phyloP scores from a whole-genome alignment of 306 rosid genomes.

The Phaseolus lunatus region DNA sequence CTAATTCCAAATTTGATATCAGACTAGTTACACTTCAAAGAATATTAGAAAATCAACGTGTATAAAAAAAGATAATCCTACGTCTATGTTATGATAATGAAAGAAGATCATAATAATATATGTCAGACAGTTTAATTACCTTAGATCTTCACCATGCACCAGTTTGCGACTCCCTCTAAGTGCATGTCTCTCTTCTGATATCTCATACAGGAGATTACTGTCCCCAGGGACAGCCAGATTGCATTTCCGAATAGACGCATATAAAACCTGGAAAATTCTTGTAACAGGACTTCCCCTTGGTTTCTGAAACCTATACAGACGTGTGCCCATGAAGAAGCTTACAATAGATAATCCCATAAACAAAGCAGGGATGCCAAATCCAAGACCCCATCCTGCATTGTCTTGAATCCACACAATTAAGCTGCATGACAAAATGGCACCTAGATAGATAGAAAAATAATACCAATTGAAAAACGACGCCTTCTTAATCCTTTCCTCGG shows the following conservation, averaged over 20 bases:
- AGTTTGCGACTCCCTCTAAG: constrained; percentile 78
- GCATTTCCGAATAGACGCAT: constrained; percentile 73
- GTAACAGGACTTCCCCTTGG: constrained; percentile 87
- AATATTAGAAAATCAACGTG: constrained; percentile 25
- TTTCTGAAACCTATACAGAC: constrained; percentile 84
- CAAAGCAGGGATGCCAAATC: constrained; percentile 92
- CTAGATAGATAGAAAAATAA: constrained; percentile 84
- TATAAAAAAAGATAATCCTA: background rate
- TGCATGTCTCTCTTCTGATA: constrained; percentile 61
- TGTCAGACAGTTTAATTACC: constrained; percentile 51
- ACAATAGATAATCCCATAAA: constrained; percentile 74
- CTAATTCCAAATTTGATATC: background rate
- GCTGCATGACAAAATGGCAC: constrained; percentile 80
- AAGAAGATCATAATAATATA: constrained; percentile 6
- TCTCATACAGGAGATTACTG: constrained; percentile 71
- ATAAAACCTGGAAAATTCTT: constrained; percentile 86
- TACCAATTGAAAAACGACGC: constrained; percentile 94
- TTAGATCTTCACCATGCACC: constrained; percentile 74
- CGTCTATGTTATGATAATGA: constrained; percentile 8
- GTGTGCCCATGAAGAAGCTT: constrained; percentile 82
- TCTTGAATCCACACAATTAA: constrained; percentile 89
- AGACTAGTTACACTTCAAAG: constrained; percentile 13
- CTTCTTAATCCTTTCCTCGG: constrained; percentile 73
- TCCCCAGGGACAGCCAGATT: constrained; percentile 68
- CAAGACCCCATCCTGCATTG: constrained; percentile 93